Percentiles rank a stretch among this genome's conserved stretches.
Evolutionary conservation across 2,329 filamentous ascomycete species (phyloP).

Genomic region (Neoscytalidium dimidiatum): DNA sequence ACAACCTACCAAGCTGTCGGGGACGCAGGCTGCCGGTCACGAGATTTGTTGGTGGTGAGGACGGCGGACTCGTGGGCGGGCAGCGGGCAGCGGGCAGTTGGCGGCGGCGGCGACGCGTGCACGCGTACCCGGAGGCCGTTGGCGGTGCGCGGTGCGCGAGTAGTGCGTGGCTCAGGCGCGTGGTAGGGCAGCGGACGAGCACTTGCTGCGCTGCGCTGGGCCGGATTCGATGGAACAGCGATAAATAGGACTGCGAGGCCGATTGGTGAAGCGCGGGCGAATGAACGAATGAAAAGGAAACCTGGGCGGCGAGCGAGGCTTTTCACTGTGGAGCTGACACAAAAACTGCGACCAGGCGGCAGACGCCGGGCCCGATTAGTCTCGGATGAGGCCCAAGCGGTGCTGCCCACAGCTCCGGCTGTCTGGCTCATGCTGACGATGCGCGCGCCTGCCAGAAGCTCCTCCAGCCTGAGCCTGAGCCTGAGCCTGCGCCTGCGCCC

Average conservation of each 20-base stretch:
- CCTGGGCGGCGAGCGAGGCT: slow-evolving; percentile 10
- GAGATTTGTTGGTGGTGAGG: slow-evolving; percentile 29
- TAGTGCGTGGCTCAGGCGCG: slow-evolving; percentile 11
- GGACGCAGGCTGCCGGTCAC: slow-evolving; percentile 37
- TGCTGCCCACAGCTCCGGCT: neutral
- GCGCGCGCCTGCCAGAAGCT: no score
- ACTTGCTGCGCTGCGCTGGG: neutral
- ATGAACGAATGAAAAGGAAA: slow-evolving; percentile 15
- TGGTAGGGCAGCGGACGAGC: slow-evolving; percentile 5
- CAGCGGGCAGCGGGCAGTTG: no score
- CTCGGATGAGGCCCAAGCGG: no score
- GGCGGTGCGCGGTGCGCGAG: neutral
- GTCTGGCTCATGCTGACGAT: neutral
- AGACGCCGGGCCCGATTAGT: no score
- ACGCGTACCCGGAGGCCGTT: neutral
- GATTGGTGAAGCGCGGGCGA: slow-evolving; percentile 7
- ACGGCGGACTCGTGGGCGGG: neutral
- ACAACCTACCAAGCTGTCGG: slow-evolving; percentile 36
- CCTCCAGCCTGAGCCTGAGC: no score
- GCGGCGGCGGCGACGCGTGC: neutral
- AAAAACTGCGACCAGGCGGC: slow-evolving; percentile 6
- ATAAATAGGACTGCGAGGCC: slow-evolving; percentile 10
- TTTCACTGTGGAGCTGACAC: slow-evolving; percentile 13
- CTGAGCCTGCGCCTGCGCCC: neutral
- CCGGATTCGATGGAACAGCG: slow-evolving; percentile 1